Conservation (phyloP, 257 asterid genomes). For the Gentiana macrophylla region DNA sequence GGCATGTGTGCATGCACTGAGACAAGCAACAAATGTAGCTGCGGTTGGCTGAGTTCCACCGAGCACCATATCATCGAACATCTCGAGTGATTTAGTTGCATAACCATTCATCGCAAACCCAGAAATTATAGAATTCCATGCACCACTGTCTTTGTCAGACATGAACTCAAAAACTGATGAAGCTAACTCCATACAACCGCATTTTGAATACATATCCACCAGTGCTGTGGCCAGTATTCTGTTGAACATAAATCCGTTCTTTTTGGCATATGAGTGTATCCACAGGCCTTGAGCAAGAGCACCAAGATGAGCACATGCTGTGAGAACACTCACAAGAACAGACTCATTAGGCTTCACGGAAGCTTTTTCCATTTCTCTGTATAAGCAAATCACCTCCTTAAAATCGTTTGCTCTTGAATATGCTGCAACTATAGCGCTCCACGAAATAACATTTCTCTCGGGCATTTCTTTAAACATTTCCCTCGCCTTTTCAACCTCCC, state of each 20-base stretch:
- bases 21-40: constrained; percentile 55
- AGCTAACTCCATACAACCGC: constrained; percentile 49
- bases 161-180: constrained; percentile 38
- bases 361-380: constrained; percentile 36
- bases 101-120: constrained; percentile 58
- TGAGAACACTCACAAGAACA: constrained; percentile 49
- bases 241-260: constrained; percentile 29
- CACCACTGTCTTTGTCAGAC: constrained; percentile 32
- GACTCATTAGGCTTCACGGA: constrained; percentile 56
- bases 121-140: constrained; percentile 75
- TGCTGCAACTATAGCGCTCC: constrained; percentile 73
- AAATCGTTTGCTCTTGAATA: constrained; percentile 46
- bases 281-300: constrained; percentile 59
- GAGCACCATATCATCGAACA: constrained; percentile 41
- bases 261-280: constrained; percentile 53
- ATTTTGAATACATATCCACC: constrained; percentile 80
- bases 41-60: constrained; percentile 44
- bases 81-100: constrained; percentile 32
- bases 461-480: constrained; percentile 59
- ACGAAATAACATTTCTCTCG: constrained; percentile 54
- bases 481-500: constrained; percentile 39
- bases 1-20: constrained; percentile 65
- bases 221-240: constrained; percentile 51
- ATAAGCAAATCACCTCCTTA: constrained; percentile 43
- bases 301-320: constrained; percentile 79